phyloP scores from a whole-genome alignment of 441 rosid species.

The Corymbia citriodora region DNA sequence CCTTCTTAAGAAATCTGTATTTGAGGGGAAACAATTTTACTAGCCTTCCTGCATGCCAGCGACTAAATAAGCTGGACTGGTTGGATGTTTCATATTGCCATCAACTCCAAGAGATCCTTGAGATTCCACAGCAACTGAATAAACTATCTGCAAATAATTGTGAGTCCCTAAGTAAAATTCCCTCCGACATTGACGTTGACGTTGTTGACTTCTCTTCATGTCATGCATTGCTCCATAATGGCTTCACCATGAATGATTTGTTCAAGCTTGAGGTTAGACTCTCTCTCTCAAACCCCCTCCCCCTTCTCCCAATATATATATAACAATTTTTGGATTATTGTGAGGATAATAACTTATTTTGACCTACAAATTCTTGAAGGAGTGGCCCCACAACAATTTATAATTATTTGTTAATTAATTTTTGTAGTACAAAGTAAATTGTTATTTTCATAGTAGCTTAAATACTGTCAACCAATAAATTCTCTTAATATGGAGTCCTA shows the following conservation, averaged over 20 bases:
- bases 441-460: neutral
- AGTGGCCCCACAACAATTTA: neutral
- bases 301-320: neutral
- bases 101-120: neutral
- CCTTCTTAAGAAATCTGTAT: neutral
- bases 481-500: neutral
- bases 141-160: neutral
- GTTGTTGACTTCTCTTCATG: neutral
- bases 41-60: neutral
- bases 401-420: neutral
- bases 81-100: neutral
- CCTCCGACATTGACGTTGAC: neutral
- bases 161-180: neutral
- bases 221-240: neutral
- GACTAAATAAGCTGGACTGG: neutral
- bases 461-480: neutral
- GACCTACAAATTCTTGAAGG: neutral
- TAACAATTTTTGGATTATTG: neutral
- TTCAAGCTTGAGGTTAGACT: neutral
- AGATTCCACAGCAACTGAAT: neutral
- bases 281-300: neutral
- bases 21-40: neutral
- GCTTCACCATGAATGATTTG: neutral
- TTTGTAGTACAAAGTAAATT: fast-evolving
- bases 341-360: neutral